Conservation (phyloP, 441 rosid species). For the Adansonia rubrostipa region DNA sequence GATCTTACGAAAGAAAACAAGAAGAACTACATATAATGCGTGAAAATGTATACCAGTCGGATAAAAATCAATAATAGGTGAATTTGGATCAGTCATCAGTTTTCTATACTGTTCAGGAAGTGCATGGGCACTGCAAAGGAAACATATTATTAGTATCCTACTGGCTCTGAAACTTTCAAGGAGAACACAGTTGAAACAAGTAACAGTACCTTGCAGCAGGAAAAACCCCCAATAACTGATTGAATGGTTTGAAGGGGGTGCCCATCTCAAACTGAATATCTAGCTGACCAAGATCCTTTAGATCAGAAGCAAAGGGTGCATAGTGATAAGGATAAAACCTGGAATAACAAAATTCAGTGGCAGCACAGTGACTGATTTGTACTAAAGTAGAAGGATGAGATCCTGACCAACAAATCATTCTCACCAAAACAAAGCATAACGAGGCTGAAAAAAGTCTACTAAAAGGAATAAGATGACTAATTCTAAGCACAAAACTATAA, state of each 20-base stretch:
- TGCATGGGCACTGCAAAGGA: slow-evolving; percentile 82
- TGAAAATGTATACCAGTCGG: slow-evolving; percentile 63
- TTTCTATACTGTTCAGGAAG: slow-evolving; percentile 78
- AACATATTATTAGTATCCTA: slow-evolving; percentile 31
- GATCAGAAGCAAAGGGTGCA: slow-evolving; percentile 99
- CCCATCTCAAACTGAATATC: slow-evolving; percentile 78
- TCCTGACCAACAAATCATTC: background rate
- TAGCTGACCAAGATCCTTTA: slow-evolving; percentile 73
- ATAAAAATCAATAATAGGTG: slow-evolving; percentile 90
- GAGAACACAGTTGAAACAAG: slow-evolving; percentile 20
- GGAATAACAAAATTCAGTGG: slow-evolving; percentile 28
- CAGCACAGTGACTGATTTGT: background rate
- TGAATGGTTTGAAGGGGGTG: slow-evolving; percentile 86
- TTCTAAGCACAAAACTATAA: background rate
- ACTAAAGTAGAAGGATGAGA: background rate
- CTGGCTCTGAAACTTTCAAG: background rate
- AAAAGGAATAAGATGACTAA: background rate
- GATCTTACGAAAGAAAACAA: slow-evolving; percentile 30
- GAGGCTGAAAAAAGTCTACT: background rate
- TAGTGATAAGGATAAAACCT: slow-evolving; percentile 98
- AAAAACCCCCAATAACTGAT: slow-evolving; percentile 92
- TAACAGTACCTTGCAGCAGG: slow-evolving; percentile 86
- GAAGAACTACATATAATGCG: background rate
- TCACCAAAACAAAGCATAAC: slow-evolving; percentile 16
- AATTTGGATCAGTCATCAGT: slow-evolving; percentile 86